These are phyloP conservation scores for Conringia planisiliqua DNA, from an alignment of 345 rosid genomes.

Conservation along the genomic window DNA sequence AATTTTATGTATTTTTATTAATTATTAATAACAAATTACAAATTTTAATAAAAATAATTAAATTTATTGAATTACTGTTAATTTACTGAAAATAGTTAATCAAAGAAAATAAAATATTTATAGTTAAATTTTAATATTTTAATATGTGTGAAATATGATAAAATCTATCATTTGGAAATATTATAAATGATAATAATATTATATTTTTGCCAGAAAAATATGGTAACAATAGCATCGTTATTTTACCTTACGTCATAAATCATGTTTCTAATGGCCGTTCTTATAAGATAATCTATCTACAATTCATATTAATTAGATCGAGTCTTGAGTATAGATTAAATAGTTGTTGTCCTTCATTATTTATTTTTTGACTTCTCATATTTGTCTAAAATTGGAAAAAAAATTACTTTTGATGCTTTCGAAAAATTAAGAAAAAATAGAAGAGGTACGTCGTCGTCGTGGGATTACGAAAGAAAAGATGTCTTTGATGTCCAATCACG, in stretches of 20 bases:
- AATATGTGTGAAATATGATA: no score
- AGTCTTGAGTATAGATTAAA: neutral
- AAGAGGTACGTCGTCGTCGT: constrained; percentile 14
- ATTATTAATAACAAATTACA: no score
- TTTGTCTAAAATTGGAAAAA: constrained; percentile 11
- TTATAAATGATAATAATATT: neutral
- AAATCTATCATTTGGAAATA: no score
- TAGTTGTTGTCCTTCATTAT: neutral
- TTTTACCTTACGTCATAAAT: no score
- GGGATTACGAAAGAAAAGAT: constrained; percentile 21
- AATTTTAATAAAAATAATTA: no score
- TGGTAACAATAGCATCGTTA: neutral
- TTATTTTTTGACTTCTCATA: constrained; percentile 5
- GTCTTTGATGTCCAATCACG: constrained; percentile 32
- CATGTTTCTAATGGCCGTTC: neutral
- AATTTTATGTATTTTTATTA: no score
- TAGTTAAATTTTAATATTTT: no score
- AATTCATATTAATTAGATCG: neutral
- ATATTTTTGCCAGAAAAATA: no score
- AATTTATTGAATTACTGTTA: no score
- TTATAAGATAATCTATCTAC: neutral
- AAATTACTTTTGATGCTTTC: constrained; percentile 8
- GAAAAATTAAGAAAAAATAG: constrained; percentile 2
- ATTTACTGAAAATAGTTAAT: no score
- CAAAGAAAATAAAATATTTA: no score